Percentiles rank a stretch among this genome's conserved stretches.
phyloP scores from a whole-genome alignment of 208 protist genomes.

The Entamoeba dispar region DNA sequence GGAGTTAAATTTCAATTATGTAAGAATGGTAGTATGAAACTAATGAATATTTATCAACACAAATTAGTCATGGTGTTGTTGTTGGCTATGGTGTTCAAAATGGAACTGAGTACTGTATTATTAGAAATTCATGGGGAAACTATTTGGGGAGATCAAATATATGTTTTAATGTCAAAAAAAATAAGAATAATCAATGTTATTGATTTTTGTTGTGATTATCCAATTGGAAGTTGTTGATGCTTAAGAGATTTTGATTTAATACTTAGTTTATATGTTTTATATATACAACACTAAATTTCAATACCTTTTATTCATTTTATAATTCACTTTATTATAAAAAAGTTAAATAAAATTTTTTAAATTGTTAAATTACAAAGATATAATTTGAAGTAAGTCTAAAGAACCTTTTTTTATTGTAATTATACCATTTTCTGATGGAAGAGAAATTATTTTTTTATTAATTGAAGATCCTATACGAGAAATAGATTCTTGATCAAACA shows the following conservation, averaged over 20 bases:
- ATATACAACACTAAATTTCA: too few relatives aligned
- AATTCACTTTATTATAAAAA: too few relatives aligned
- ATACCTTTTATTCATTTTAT: too few relatives aligned
- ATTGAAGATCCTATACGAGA: background rate
- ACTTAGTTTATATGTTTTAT: too few relatives aligned
- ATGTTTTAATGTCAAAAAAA: background rate
- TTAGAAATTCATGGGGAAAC: slow-evolving; percentile 1
- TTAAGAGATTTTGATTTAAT: background rate
- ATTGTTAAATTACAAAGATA: too few relatives aligned
- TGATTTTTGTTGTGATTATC: background rate
- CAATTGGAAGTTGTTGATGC: background rate
- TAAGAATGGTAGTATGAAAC: background rate
- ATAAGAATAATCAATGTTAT: background rate
- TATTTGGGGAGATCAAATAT: background rate
- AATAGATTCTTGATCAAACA: background rate
- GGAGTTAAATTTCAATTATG: background rate
- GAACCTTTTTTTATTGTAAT: background rate
- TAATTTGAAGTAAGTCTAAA: too few relatives aligned
- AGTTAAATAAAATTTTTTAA: too few relatives aligned
- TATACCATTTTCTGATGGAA: background rate
- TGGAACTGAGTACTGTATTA: background rate
- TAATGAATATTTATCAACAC: background rate
- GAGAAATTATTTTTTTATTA: background rate
- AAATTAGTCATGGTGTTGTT: background rate
- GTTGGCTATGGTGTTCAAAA: slow-evolving; percentile 17